phyloP scores from a whole-genome alignment of 116 monocot species.

The Trichopus zeylanicus region DNA sequence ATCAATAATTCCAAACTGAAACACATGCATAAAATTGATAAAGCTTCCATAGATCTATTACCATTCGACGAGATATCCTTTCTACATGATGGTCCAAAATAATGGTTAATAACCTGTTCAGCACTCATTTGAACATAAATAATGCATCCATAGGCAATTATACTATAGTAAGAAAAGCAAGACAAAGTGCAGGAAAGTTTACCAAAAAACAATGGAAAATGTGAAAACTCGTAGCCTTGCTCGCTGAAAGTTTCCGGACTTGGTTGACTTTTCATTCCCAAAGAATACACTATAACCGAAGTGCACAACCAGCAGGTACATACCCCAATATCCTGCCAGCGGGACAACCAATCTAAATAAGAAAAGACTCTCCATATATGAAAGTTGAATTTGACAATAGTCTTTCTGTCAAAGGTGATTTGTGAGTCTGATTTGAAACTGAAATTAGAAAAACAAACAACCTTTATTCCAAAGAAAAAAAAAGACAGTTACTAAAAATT shows the following conservation, averaged over 20 bases:
- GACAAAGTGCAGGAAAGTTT: background rate
- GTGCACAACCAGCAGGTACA: slow-evolving; percentile 79
- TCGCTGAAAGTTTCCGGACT: slow-evolving; percentile 6
- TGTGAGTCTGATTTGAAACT: too few species aligned
- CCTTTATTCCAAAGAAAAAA: too few species aligned
- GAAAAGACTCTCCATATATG: too few species aligned
- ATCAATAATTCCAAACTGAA: background rate
- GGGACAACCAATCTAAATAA: too few species aligned
- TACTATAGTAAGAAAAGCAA: background rate
- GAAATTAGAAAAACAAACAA: too few species aligned
- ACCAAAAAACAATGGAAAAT: slow-evolving; percentile 68
- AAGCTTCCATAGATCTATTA: slow-evolving; percentile 16
- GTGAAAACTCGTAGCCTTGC: slow-evolving; percentile 45
- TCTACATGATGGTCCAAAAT: slow-evolving; percentile 69
- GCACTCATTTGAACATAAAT: slow-evolving; percentile 8
- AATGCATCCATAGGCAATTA: background rate
- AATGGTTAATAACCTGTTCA: slow-evolving; percentile 58
- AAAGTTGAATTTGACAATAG: too few species aligned
- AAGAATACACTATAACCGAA: slow-evolving; percentile 65
- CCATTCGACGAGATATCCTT: slow-evolving; percentile 90
- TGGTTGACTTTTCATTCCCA: slow-evolving; percentile 16
- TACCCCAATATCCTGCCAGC: slow-evolving; percentile 75
- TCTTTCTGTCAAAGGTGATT: too few species aligned
- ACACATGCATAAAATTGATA: background rate
- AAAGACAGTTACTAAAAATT: too few species aligned